Evolutionary conservation across 2,329 filamentous ascomycete species (phyloP), one percentile per base, ranked within the genome.

Genomic region (Exophiala alcalophila): DNA sequence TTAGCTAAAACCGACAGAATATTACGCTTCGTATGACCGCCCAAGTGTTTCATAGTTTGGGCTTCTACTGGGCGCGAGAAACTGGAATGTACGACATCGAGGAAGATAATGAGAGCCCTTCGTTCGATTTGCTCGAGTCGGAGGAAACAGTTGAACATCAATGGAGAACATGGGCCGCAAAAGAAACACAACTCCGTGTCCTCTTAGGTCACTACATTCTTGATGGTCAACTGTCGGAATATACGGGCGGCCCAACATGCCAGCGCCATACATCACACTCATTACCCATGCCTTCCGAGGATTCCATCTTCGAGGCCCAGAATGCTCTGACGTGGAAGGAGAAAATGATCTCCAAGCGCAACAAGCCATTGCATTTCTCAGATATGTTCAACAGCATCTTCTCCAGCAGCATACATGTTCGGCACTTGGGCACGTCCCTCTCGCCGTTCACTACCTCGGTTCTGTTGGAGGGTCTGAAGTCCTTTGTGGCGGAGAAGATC

Each of bases 41-140:
- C 39, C 67, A 71, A 41, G 64, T 68, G 2, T 70, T 70, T 37
- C 68, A 68, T 23, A 65, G 64, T 2, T 58, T 71, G 1, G 66
- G 65, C 2, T 70, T 71, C 53, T 66, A 65, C 42, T 71, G 68
- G 68, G 68, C 68, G 24, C 60, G 66, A 16, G 65, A 70, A 40
- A 69, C 65, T 34, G 67, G 67, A 11, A 68, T 70, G 63, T 62
- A 65, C 37, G 63, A 70, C 21, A 61, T 56, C 30, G 56, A 59
- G 23, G 53, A 60, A 9, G 66, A 61, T 21, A 58, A 59, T 5
- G 38, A 54, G 14, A 58, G 59, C 4, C 56, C 60, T 10, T 35
- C 69, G 1, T 66, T 67, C 54, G 2, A 60, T 42, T 57, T 65
- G 1, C 44, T 60, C 0, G 40, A 43, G 7, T 51, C 53, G 3